Conservation (phyloP, 768 basidiomycete genomes). For the Cyclocybe cylindracea region DNA sequence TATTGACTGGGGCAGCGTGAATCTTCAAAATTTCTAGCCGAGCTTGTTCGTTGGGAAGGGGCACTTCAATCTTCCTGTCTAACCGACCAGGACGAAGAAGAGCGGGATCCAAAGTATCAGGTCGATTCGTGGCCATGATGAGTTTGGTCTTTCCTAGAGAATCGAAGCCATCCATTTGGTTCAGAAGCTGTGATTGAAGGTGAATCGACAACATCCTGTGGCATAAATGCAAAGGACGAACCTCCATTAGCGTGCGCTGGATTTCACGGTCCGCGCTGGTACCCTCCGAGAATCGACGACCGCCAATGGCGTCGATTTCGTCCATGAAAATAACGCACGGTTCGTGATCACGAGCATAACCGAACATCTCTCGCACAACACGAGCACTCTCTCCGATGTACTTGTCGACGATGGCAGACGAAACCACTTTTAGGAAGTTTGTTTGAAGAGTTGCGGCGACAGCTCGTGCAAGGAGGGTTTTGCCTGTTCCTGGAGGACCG, state of each 20-base stretch:
- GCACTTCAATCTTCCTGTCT: constrained; percentile 97
- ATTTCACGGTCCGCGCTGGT: constrained; percentile 99
- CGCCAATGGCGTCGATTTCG: constrained; percentile 97
- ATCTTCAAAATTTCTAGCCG: constrained; percentile 97
- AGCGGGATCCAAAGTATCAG: constrained; percentile 96
- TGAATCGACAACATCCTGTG: background rate
- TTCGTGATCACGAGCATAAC: constrained; percentile 95
- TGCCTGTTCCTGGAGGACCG: constrained; percentile 95
- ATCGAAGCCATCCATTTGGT: constrained; percentile 99
- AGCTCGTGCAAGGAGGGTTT: constrained; percentile 92
- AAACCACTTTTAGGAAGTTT: constrained; percentile 98
- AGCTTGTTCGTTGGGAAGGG: constrained; percentile 95
- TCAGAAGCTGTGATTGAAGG: constrained; percentile 67
- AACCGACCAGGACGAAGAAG: constrained; percentile 94
- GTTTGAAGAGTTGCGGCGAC: constrained; percentile 95
- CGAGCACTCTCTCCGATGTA: constrained; percentile 98
- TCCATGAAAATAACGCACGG: constrained; percentile 99
- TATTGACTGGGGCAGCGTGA: constrained; percentile 92
- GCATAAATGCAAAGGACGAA: constrained; percentile 17
- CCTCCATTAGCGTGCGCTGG: constrained; percentile 97
- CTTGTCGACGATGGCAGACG: constrained; percentile 96
- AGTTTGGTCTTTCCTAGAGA: constrained; percentile 93
- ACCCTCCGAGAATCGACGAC: constrained; percentile 84
- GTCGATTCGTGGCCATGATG: constrained; percentile 99
- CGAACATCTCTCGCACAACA: constrained; percentile 98